These are phyloP conservation scores for Diaporthe velutina DNA, from an alignment of 2,329 filamentous ascomycete genomes.

Conservation along the genomic window DNA sequence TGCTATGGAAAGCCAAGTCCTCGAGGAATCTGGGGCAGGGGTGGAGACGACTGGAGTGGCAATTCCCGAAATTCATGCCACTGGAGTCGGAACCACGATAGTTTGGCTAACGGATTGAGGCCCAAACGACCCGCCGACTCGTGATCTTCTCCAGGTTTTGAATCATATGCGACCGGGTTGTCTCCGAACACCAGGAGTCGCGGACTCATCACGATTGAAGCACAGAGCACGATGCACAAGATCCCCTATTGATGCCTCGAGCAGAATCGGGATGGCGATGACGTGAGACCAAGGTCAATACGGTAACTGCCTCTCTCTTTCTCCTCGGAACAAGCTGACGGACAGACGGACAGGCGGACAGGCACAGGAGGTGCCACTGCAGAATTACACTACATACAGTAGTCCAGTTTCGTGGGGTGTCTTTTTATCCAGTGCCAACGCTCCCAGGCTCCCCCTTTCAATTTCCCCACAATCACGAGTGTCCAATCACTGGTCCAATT, in stretches of 20 bases:
- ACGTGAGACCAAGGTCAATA: not conserved
- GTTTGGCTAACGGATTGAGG: not conserved
- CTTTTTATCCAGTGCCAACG: constrained; percentile 13
- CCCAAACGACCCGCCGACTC: constrained; percentile 7
- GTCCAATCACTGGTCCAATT: not conserved
- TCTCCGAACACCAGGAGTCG: not conserved
- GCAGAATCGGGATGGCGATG: not conserved
- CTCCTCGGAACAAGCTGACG: not conserved
- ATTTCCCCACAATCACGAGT: constrained; percentile 28
- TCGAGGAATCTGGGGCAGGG: not conserved
- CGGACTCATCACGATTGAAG: too few species aligned
- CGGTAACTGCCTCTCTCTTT: not conserved
- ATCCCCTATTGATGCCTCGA: too few species aligned
- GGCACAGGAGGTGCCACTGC: constrained; percentile 13
- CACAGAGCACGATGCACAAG: too few species aligned
- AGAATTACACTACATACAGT: constrained; percentile 27
- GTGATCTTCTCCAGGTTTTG: constrained; percentile 21
- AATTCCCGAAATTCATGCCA: constrained; percentile 28
- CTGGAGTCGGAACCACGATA: not conserved
- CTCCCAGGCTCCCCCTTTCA: not conserved
- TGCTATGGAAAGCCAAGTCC: not conserved
- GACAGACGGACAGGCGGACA: not conserved
- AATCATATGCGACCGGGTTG: not conserved
- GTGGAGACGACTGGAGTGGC: not conserved
- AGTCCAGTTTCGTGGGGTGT: constrained; percentile 1